Evolutionary conservation across 495 filamentous ascomycete genomes (phyloP), one percentile per base, ranked within the genome.

Genomic region (Letharia columbiana): DNA sequence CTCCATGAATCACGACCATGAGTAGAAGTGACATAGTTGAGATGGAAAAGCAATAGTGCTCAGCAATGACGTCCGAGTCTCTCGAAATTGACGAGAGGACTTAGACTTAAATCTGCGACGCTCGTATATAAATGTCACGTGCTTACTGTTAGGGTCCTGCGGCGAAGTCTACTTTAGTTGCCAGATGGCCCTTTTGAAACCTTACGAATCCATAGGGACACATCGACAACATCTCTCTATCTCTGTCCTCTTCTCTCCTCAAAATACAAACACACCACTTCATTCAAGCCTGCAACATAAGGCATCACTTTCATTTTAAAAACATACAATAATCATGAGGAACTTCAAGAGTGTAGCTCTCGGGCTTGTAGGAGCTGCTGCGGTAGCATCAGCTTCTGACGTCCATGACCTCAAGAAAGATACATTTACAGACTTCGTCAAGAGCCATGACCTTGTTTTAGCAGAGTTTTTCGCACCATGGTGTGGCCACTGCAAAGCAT

Each of bases 401-500:
- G 94, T 98, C 52, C 79, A 87, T 68, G 83, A 90, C 44, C 79
- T 99, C 66, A 93, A 86, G 75, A 89, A 85, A 76, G 91, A 94
- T 71, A 92, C 84, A 54, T 98, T 98, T 73, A 78, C 87, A 57
- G 82, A 84, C 60, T 99, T 97, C 78, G 78, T 99, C 68, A 90
- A 87, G 71, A 82, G 88, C 67, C 86, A 98, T 74, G 86, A 89
- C 70, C 82, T 98, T 64, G 94, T 99, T 56, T 84, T 99, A 68
- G 84, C 96, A 66, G 94, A 99, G 81, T 99, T 96, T 83, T 99
- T 95, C 77, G 94, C 94, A 35, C 95, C 95, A 52, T 98, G 94
- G 95, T 99, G 95, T 76, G 94, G 94, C 70, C 94, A 98, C 84
- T 98, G 94, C 89, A 98, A 98, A 83, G 89, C 91, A 68, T 80